Conservation (phyloP, 371 early-diverging fungal genomes). For the Entomophthora muscae region DNA sequence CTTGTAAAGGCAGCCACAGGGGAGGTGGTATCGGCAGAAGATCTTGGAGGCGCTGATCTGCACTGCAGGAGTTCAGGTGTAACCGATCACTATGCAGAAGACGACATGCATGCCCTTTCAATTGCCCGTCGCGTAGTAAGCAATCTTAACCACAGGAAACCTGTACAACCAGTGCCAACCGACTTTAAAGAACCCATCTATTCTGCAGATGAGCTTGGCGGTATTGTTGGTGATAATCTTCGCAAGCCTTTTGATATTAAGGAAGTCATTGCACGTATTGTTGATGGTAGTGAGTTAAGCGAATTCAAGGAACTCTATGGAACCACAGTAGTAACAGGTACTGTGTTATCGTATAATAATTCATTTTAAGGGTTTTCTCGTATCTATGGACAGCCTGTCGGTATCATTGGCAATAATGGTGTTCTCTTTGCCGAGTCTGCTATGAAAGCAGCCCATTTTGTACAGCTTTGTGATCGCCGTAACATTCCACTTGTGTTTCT, state of each 20-base stretch:
- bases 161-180: slow-evolving; percentile 21
- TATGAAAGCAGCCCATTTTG: slow-evolving; percentile 93
- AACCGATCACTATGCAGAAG: slow-evolving; percentile 84
- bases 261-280: slow-evolving; percentile 89
- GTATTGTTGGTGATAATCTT: slow-evolving; percentile 89
- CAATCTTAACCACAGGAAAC: slow-evolving; percentile 61
- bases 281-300: slow-evolving; percentile 82
- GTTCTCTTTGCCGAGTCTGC: slow-evolving; percentile 92
- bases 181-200: slow-evolving; percentile 79
- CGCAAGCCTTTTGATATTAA: slow-evolving; percentile 80
- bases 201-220: slow-evolving; percentile 68
- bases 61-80: slow-evolving; percentile 91
- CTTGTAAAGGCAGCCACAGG: slow-evolving; percentile 95
- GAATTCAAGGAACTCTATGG: slow-evolving; percentile 96
- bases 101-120: slow-evolving; percentile 83
- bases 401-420: slow-evolving; percentile 96
- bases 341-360: slow-evolving; percentile 18
- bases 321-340: slow-evolving; percentile 77
- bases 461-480: slow-evolving; percentile 88
- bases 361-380: slow-evolving; percentile 59
- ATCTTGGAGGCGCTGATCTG: slow-evolving; percentile 92
- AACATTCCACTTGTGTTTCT: slow-evolving; percentile 86
- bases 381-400: slow-evolving; percentile 85
- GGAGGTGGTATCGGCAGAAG: slow-evolving; percentile 86
- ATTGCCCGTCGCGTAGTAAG: slow-evolving; percentile 75